Evolutionary conservation across 805 yeast genomes (phyloP), one percentile per base, ranked within the genome.

Genomic region (Ogataea thermomethanolica): DNA sequence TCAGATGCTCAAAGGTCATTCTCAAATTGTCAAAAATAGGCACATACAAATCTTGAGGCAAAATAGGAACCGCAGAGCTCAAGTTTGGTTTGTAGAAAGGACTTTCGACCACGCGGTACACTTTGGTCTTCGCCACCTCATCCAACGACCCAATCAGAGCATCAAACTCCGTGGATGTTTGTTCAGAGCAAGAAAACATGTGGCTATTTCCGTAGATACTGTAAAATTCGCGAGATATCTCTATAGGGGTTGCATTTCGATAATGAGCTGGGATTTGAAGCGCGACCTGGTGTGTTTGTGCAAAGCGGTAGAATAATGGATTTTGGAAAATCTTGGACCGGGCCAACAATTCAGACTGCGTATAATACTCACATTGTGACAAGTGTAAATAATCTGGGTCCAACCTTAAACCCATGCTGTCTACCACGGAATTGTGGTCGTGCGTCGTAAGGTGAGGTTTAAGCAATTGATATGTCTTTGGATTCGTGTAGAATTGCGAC

Each of bases 1-100:
- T 43, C 14, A 79, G 44, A 15, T 62, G 59, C 55, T 82, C 88
- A 25, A 80, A 41, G 4, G 58, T 54, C 11, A 78, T 29, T 30
- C 79, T 60, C 4, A 74, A 46, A 2, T 79, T 71, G 8, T 59
- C 55, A 2, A 77, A 46, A 10, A 57, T 53, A 1, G 67, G 68
- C 26, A 74, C 46, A 66, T 69, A 71, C 25, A 67, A 40, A 53
- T 70, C 70, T 35, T 58, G 50, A 2, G 52, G 56, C 1, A 43
- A n/a, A 9, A 40, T 29, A 1, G 41, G 44, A 12, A 27, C 11
- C 22, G 26, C 14, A 14, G 26, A 22, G 14, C 15, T 22, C 5
- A 31, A 32, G 8, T 35, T 14, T 9, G 29, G 22, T 8, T 5
- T 15, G n/a, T 29, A 29, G 5, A 28, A 34, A 3, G 37, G 40